Base-by-base conservation (phyloP, 2,329 filamentous ascomycete genomes). In the Claviceps maximensis region DNA sequence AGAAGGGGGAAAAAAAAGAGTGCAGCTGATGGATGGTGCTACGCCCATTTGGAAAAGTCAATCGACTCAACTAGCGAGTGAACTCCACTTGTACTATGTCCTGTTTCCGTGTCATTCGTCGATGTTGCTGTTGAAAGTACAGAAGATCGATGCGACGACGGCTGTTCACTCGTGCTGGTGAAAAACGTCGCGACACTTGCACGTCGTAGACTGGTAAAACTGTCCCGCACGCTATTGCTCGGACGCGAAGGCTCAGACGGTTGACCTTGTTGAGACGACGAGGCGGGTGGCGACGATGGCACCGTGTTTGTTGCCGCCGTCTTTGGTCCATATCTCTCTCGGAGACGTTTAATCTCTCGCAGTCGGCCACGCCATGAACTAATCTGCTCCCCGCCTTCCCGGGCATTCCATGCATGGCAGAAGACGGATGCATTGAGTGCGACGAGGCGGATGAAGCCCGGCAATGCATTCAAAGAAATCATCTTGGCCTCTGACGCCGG, bases 341-440 rank as follows among this genome's bases (percentile, higher is more conserved):
- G 82, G 49, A 98, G 76, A 46, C 82, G 79, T 64, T 86, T 85
- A 64, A 98, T 94, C 65, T 91, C 87, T 49, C 86, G 81, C 13
- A 97, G 77, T 49, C 93, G 83, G 60, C 85, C 87, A 54, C 89
- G 83, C 93, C 93, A 97, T 9, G 88, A 87, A 12, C 89, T 93
- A 31, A 93, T 77, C 62, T 95, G 84, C 65, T 95, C 89, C 53
- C 86, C 86, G 6, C 84, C 85, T 57, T 86, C 80, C 47, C 83
- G 78, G 61, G 81, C 83, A 47, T 81, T 80, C 89, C 91, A 96
- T n/a, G 96, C 90, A 46, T 86, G 79, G 2, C 87, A 89, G 67
- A 97, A 96, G 9, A 97, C 88, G 15, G 88, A 94, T 0, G 93
- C 90, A 63, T 96, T 97, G 57, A 98, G 79, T 1, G 91, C 89